Evolutionary conservation across 1,284 basidiomycete genomes (phyloP), one percentile per base, ranked within the genome.

Genomic region (Moniliophthora roreri): DNA sequence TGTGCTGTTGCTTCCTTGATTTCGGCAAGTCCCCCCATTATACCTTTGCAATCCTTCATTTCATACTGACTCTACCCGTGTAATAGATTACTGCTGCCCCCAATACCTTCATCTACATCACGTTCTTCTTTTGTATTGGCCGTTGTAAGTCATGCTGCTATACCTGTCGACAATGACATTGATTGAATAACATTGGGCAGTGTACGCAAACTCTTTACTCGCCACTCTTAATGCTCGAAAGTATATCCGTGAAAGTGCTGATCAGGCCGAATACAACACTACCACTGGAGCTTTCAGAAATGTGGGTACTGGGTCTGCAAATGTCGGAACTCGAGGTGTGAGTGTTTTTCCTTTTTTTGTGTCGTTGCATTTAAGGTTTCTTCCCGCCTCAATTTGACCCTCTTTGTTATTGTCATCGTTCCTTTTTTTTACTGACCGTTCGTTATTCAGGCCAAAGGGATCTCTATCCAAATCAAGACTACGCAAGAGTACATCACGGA

Each of bases 191-290:
- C 53, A 40, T 36, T 34, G n/a, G 4, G 46, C 10, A 77, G 74
- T 80, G 9, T 81, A 81, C 60, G 70, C 71, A 20, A 81, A 80
- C 60, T 74, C 79, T 11, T 66, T 80, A n/a, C 68, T 81, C 20
- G 75, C 75, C 3, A 77, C 75, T 3, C 69, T 80, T 38, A 80
- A 81, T 56, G 75, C 72, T 10, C 76, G 78, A 20, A 66, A 65
- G 42, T 58, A 62, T 44, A 66, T 77, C 42, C 69, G 70, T 3
- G 60, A 63, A 5, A 48, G 47, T n/a, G 61, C 60, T 35, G 64
- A 68, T 35, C 16, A 16, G 9, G 58, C 62, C 40, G 65, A 64
- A 56, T 62, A 59, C 38, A 64, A 48, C 20, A 48, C n/a, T 26
- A 26, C 42, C 28, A 23, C 9, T 45, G 21, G 40, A 32, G 1